These are phyloP conservation scores for Talaromyces sp. DNA, from an alignment of 2,329 filamentous ascomycete species.

Conservation along the genomic window DNA sequence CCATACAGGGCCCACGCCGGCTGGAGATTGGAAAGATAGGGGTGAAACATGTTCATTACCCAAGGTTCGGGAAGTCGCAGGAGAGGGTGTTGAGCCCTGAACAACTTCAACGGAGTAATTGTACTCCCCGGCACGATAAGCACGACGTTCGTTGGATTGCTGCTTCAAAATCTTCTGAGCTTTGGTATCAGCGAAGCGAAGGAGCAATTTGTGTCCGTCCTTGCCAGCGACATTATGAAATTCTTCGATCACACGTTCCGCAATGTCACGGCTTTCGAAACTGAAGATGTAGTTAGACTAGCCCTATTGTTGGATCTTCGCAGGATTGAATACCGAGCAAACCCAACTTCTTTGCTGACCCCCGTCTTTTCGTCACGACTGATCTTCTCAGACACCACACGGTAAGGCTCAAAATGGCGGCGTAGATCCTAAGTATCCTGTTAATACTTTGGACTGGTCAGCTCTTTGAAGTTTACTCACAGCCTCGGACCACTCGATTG, in stretches of 20 bases:
- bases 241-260: slow-evolving; percentile 79
- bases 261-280: slow-evolving; percentile 84
- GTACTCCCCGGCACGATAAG: slow-evolving; percentile 95
- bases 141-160: slow-evolving; percentile 88
- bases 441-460: not conserved
- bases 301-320: slow-evolving; percentile 5
- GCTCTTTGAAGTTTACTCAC: slow-evolving; percentile 48
- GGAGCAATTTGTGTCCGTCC: slow-evolving; percentile 80
- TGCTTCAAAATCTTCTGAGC: slow-evolving; percentile 96
- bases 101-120: slow-evolving; percentile 55
- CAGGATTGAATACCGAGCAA: slow-evolving; percentile 67
- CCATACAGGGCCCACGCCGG: slow-evolving; percentile 41
- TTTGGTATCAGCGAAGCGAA: slow-evolving; percentile 94
- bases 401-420: slow-evolving; percentile 51
- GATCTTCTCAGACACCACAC: slow-evolving; percentile 90
- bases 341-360: slow-evolving; percentile 93
- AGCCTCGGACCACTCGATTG: slow-evolving; percentile 85
- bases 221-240: slow-evolving; percentile 80
- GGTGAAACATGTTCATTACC: slow-evolving; percentile 42
- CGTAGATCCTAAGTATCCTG: slow-evolving; percentile 61
- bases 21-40: slow-evolving; percentile 43
- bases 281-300: slow-evolving; percentile 46
- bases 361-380: slow-evolving; percentile 80
- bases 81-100: slow-evolving; percentile 43
- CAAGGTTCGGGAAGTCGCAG: slow-evolving; percentile 37